Evolutionary conservation across 495 filamentous ascomycete species (phyloP), one percentile per base, ranked within the genome.

Genomic region (Friedmanniomyces simplex): DNA sequence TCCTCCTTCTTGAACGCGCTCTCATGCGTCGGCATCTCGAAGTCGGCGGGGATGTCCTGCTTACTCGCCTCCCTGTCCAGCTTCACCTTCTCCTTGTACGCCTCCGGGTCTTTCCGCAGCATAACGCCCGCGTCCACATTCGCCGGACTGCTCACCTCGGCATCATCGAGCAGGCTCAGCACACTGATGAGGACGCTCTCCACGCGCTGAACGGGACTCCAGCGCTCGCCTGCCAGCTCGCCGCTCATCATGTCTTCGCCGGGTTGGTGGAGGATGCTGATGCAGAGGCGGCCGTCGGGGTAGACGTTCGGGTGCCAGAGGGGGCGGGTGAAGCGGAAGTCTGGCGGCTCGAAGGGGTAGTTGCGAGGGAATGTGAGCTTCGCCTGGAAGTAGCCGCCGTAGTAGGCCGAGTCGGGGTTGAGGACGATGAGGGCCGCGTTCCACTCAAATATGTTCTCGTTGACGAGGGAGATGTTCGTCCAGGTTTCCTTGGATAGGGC

Each of bases 231-330:
- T 21, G 93, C 91, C 18, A 80, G 71, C 71, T 96, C 93, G 50
- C 93, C 93, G 25, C 90, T 95, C 76, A 88, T 89, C 60, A 85
- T 80, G 66, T 96, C 91, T 51, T 95, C 88, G 57, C 91, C 93
- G 0, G 93, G 89, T 11, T 83, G 76, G 71, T 98, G 91, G 4
- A 98, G 81, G 64, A 98, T 98, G 41, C 91, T 96, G 68, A 98
- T 96, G 75, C 93, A 97, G 18, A 97, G 79, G 54, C 83, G 84
- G 63, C 93, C 93, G 69, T 95, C 87, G 8, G 78, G 69, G 71
- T 96, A 96, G 68, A 98, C 83, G 68, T 98, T 98, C 6, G 93
- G 93, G 71, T 98, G 93, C 71, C 84, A 89, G 46, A 91, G 77
- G 22, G 90, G 87, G 10, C 82, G 78, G 16, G 80, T 66, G 76